A percentile compares a stretch with the other conserved stretches of the same genome.
phyloP scores from a whole-genome alignment of 2,329 filamentous ascomycete genomes.

The Niveomyces coronatus region DNA sequence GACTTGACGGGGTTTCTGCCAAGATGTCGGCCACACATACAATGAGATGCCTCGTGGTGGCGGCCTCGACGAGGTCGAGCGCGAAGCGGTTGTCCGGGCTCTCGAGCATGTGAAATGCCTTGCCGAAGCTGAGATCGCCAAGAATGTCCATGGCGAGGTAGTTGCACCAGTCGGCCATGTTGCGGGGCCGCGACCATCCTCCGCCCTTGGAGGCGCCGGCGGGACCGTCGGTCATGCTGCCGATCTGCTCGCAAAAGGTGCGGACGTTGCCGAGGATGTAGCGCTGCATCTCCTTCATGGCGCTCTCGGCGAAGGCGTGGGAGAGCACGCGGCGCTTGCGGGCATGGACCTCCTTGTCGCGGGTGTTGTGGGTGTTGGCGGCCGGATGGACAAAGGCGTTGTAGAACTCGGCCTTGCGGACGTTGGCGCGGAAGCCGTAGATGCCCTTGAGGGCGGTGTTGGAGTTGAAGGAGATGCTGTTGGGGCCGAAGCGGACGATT shows the following conservation, averaged over 20 bases:
- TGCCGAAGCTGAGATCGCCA: constrained; percentile 50
- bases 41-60: constrained; percentile 58
- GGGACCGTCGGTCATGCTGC: constrained; percentile 27
- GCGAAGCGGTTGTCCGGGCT: constrained; percentile 52
- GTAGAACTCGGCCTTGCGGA: constrained; percentile 63
- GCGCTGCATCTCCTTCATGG: constrained; percentile 57
- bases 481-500: constrained; percentile 70
- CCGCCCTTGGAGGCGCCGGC: constrained; percentile 34
- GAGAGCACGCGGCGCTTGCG: constrained; percentile 61
- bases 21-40: constrained; percentile 36
- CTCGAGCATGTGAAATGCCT: constrained; percentile 53
- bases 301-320: constrained; percentile 59
- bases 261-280: constrained; percentile 56
- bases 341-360: constrained; percentile 58
- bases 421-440: constrained; percentile 53
- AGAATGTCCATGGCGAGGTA: constrained; percentile 54
- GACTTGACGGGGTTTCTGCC: no score
- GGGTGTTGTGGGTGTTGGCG: constrained; percentile 62
- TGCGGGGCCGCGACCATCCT: constrained; percentile 47
- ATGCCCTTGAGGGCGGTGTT: constrained; percentile 56
- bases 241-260: constrained; percentile 53
- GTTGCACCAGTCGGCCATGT: constrained; percentile 54
- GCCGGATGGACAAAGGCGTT: constrained; percentile 61
- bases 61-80: constrained; percentile 54
- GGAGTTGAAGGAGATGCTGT: constrained; percentile 68